These are phyloP conservation scores for Prunus persica DNA, from an alignment of 306 rosid genomes.

Conservation along the genomic window DNA sequence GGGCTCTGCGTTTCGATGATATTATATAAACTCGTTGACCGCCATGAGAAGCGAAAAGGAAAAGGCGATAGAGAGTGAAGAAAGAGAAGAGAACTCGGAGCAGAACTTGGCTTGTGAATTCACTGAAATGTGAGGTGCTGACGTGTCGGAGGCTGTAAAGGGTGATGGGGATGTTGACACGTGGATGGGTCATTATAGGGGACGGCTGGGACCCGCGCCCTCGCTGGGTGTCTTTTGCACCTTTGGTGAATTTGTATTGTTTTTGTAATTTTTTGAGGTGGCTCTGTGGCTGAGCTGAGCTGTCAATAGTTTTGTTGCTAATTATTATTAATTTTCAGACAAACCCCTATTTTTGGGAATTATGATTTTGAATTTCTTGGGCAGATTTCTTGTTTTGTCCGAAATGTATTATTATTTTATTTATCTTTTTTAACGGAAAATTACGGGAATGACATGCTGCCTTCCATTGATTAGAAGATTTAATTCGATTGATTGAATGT, in stretches of 20 bases:
- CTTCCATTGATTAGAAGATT: too few species aligned
- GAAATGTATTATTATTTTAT: too few species aligned
- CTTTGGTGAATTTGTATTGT: background rate
- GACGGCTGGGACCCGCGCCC: slow-evolving; percentile 27
- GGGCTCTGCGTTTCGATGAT: slow-evolving; percentile 12
- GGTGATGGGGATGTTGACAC: slow-evolving; percentile 25
- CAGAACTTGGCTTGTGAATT: background rate
- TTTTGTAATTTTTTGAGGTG: background rate
- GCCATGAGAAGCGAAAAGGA: slow-evolving; percentile 29
- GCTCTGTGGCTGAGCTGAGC: background rate
- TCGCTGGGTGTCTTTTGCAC: background rate
- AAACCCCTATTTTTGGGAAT: background rate
- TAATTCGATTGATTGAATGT: too few species aligned
- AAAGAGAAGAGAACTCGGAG: background rate
- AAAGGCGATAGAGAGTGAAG: background rate
- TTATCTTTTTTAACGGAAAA: too few species aligned
- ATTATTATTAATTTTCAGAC: background rate
- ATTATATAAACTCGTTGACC: slow-evolving; percentile 49
- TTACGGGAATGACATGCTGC: too few species aligned
- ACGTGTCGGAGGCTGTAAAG: slow-evolving; percentile 26
- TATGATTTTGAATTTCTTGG: background rate
- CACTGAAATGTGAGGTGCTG: slow-evolving; percentile 11
- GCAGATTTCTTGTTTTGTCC: background rate
- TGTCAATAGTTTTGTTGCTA: background rate
- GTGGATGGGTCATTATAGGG: slow-evolving; percentile 7